Conservation (phyloP, 106 monocot genomes). For the Cymbidium sinense region DNA sequence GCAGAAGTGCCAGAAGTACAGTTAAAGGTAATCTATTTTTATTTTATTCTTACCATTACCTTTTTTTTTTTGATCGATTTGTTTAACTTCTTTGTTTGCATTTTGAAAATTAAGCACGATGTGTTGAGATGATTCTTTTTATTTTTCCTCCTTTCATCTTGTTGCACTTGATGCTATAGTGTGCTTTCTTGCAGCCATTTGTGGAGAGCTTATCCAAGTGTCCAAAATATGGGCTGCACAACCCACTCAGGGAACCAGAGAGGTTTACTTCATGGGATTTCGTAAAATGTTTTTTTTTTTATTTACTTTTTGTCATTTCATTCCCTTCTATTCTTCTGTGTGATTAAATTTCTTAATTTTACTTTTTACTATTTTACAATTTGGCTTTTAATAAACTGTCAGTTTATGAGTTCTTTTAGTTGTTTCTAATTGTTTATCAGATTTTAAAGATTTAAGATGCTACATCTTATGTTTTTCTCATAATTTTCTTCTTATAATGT, state of each 20-base stretch:
- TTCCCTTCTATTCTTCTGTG: background rate
- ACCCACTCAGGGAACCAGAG: slow-evolving; percentile 77
- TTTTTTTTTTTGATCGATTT: background rate
- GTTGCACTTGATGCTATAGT: background rate
- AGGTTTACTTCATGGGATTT: slow-evolving; percentile 40
- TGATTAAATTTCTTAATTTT: background rate
- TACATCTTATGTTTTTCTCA: too few species aligned
- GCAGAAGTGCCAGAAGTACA: slow-evolving; percentile 67
- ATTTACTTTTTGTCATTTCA: background rate
- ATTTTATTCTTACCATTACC: background rate
- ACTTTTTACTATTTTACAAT: background rate
- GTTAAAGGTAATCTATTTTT: slow-evolving; percentile 37
- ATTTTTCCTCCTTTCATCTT: background rate
- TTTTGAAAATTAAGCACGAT: background rate
- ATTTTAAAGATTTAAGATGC: too few species aligned
- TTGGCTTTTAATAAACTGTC: background rate
- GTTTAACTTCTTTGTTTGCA: background rate
- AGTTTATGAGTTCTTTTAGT: background rate
- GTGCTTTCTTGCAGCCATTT: slow-evolving; percentile 59
- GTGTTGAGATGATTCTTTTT: background rate
- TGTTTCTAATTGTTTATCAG: too few species aligned
- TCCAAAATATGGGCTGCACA: slow-evolving; percentile 93
- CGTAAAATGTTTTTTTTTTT: background rate
- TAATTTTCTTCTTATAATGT: too few species aligned
- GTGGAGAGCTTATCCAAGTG: slow-evolving; percentile 79